phyloP scores from a whole-genome alignment of 257 asterid genomes.

The Jacaranda mimosifolia region DNA sequence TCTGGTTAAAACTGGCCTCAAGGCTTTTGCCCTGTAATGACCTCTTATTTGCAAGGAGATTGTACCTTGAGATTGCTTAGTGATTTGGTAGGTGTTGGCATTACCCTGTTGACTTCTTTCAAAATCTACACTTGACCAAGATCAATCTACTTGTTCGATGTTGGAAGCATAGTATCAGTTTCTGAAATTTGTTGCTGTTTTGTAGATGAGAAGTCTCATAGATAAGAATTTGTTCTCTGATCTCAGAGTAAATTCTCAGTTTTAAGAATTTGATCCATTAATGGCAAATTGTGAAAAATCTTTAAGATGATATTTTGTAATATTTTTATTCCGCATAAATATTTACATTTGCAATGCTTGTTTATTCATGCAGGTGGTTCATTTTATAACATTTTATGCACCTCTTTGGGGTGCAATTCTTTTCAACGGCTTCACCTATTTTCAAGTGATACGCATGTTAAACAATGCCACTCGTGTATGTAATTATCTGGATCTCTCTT shows the following conservation, averaged over 20 bases:
- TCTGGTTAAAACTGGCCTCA: neutral
- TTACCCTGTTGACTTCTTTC: neutral
- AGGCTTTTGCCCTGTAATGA: neutral
- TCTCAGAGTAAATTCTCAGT: neutral
- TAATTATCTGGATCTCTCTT: conserved; percentile 35
- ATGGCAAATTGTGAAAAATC: neutral
- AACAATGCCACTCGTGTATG: conserved; percentile 98
- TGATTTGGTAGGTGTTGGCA: neutral
- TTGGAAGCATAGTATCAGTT: neutral
- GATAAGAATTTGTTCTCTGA: neutral
- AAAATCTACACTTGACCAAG: neutral
- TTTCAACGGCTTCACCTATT: conserved; percentile 93
- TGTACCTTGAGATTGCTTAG: neutral
- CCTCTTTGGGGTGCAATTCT: conserved; percentile 99
- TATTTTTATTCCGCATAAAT: neutral
- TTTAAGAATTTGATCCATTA: conserved; percentile 7
- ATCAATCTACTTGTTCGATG: conserved; percentile 18
- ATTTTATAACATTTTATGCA: conserved; percentile 89
- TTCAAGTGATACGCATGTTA: conserved; percentile 98
- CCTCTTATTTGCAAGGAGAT: neutral
- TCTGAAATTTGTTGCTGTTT: neutral
- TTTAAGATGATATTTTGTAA: neutral
- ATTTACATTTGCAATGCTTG: conserved; percentile 27
- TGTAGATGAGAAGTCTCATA: neutral
- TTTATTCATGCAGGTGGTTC: conserved; percentile 73